These are phyloP conservation scores for Argentina anserina DNA, from an alignment of 306 rosid species.

Conservation along the genomic window DNA sequence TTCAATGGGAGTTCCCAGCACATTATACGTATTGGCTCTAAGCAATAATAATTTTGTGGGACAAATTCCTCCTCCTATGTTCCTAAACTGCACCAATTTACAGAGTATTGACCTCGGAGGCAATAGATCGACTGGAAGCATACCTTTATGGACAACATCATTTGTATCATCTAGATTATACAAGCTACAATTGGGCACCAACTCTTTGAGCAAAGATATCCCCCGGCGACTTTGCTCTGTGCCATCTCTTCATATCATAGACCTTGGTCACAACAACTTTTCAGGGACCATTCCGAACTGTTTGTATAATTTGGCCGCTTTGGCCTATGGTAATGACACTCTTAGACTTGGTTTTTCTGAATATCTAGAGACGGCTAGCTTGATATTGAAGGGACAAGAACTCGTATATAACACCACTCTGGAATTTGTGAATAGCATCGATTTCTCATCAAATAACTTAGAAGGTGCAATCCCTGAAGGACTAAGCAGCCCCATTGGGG, in stretches of 20 bases:
- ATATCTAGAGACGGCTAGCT: neutral
- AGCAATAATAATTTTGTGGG: neutral
- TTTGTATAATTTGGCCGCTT: neutral
- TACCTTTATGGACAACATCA: neutral
- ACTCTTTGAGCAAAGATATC: neutral
- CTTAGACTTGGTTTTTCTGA: fast-evolving
- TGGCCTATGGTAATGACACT: neutral
- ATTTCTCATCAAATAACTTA: neutral
- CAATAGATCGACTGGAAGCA: neutral
- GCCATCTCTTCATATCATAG: neutral
- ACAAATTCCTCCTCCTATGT: neutral
- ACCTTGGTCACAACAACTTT: neutral
- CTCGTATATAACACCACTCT: neutral
- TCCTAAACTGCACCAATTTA: neutral
- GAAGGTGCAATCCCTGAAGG: neutral
- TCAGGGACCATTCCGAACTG: neutral
- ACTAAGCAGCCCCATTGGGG: neutral
- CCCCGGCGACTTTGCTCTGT: neutral
- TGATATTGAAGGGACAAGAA: neutral
- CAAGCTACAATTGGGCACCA: neutral
- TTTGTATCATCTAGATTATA: too few species aligned
- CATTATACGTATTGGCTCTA: neutral
- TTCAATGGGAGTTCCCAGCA: neutral
- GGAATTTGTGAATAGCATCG: neutral
- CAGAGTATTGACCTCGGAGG: neutral